A percentile compares a stretch with the other conserved stretches of the same genome.
Evolutionary conservation across 805 yeast species (phyloP).

Genomic region (Candida sakaeoensis): DNA sequence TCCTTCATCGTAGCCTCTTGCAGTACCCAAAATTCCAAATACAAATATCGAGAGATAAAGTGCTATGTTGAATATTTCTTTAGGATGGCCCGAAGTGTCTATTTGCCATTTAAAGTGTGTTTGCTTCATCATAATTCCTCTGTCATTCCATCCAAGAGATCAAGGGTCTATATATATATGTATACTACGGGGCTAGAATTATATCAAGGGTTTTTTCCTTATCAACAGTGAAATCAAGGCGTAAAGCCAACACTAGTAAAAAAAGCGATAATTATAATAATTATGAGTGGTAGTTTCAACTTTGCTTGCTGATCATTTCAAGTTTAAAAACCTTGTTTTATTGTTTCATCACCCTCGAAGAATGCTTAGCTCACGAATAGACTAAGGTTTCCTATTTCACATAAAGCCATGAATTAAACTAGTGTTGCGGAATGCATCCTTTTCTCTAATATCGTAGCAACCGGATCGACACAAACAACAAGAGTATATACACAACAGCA

Average conservation of each 20-base stretch:
- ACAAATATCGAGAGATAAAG: constrained; percentile 41
- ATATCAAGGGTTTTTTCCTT: neutral
- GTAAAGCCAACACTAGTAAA: neutral
- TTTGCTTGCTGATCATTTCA: constrained; percentile 1
- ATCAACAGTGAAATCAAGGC: neutral
- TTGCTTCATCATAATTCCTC: no score
- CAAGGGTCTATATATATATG: neutral
- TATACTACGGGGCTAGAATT: no score
- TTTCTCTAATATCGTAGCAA: no score
- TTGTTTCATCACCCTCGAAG: no score
- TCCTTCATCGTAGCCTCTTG: constrained; percentile 58
- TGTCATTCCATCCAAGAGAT: neutral
- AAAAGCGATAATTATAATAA: no score
- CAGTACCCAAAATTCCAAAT: constrained; percentile 52
- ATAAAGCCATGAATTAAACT: neutral
- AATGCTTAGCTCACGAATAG: neutral
- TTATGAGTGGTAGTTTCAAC: neutral
- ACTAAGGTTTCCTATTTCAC: neutral
- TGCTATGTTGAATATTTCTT: constrained; percentile 41
- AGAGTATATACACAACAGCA: no score
- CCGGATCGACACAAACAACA: neutral
- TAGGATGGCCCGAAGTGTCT: constrained; percentile 21
- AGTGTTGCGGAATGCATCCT: no score
- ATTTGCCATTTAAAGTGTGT: constrained; percentile 21
- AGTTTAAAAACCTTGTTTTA: neutral